phyloP scores from a whole-genome alignment of 176 grass and related monocot genomes.

The Metroxylon sagu region DNA sequence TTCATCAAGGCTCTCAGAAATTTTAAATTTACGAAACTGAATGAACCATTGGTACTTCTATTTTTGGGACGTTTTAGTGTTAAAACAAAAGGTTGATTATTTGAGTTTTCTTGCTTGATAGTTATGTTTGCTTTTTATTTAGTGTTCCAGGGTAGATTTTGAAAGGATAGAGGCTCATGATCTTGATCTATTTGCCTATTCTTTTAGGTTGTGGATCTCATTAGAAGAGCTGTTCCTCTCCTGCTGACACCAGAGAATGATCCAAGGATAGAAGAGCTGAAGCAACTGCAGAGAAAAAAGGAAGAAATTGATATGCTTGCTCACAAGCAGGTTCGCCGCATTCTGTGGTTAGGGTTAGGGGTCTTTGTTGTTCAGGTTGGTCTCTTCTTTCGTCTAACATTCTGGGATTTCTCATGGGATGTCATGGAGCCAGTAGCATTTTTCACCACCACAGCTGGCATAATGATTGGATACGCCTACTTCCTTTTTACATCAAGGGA shows the following conservation, averaged over 20 bases:
- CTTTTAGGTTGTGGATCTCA: constrained; percentile 48
- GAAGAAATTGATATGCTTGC: constrained; percentile 49
- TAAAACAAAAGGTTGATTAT: too few species aligned
- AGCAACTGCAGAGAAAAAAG: constrained; percentile 42
- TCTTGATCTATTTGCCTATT: background rate
- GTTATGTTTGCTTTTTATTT: too few species aligned
- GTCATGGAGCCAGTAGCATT: constrained; percentile 58
- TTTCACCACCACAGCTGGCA: constrained; percentile 36
- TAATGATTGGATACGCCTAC: constrained; percentile 44
- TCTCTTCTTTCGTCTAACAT: constrained; percentile 53
- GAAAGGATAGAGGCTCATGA: background rate
- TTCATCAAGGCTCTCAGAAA: too few species aligned
- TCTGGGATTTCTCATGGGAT: constrained; percentile 68
- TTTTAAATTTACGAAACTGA: too few species aligned
- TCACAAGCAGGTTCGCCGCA: constrained; percentile 54
- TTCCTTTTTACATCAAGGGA: constrained; percentile 64
- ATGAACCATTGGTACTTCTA: too few species aligned
- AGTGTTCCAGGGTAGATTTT: too few species aligned
- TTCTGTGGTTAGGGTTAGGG: constrained; percentile 57
- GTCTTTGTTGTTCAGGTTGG: constrained; percentile 34
- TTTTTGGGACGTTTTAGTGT: too few species aligned
- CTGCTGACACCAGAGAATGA: constrained; percentile 25
- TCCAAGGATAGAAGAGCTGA: constrained; percentile 32
- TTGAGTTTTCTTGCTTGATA: too few species aligned
- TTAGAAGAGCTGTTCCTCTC: constrained; percentile 52